Base-by-base conservation (phyloP, 495 filamentous ascomycete species). In the Cetradonia linearis region DNA sequence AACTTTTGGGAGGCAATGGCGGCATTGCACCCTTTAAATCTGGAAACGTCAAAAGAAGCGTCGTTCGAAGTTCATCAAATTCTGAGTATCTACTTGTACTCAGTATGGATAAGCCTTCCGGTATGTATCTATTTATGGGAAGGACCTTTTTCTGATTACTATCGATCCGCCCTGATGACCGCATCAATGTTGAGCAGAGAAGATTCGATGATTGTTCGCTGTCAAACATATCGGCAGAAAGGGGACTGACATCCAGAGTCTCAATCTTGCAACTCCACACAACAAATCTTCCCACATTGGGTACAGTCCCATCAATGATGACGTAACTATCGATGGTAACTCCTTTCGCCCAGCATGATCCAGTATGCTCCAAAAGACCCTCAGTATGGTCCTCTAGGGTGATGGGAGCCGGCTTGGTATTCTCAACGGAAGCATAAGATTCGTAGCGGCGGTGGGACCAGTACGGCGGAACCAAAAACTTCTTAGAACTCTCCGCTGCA, bases 191-290 rank as follows among this genome's bases (percentile, higher is more conserved):
- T 28, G 13, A 54, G 64, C 44, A 60, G 58, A 58, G 60, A 44
- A 33, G 20, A 47, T 27, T 46, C 59, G 60, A 42, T 23, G 5
- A 30, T 25, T 13, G 8, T 48, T 16, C 2, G 27, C 27, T 38
- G 18, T 33, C 9, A 61, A 38, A 56, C 30, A 40, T 38, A 5
- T 33, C 31, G 50, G 55, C n/a, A 38, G 7, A 28, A 37, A 50
- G 37, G 28, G 28, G 46, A 78, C 81, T 67, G 63, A 86, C 85
- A 73, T 88, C 81, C 34, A 88, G 73, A 3, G 85, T 88, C 65
- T 85, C 78, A 38, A 89, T 79, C 31, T 69, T 81, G 65, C 83
- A 86, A 68, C 83, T 85, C 86, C 86, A 89, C 20, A 87, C 84
- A 28, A 88, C 84, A 70, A 88, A 89, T 0, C 83, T 77, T 4